A percentile compares a stretch with the other conserved stretches of the same genome.
phyloP scores from a whole-genome alignment of 106 monocot species.

The Dioscorea alata region DNA sequence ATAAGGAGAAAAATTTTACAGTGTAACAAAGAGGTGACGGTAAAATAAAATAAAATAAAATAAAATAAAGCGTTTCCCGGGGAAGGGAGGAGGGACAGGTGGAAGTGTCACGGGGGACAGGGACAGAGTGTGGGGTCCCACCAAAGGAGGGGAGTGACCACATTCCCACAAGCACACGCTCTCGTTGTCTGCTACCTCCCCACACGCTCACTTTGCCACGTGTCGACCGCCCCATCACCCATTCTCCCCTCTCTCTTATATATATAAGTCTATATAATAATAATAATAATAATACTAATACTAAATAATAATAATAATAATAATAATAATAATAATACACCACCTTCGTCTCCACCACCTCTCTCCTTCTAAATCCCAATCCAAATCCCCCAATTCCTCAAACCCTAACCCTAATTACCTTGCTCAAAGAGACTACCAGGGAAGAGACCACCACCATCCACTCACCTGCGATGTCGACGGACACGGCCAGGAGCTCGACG shows the following conservation, averaged over 20 bases:
- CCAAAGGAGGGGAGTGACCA: neutral
- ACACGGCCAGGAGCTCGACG: slow-evolving; percentile 59
- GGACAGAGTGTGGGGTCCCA: neutral
- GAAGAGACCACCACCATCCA: too few species aligned
- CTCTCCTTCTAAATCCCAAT: slow-evolving; percentile 4
- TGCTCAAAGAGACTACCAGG: too few species aligned
- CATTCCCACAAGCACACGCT: slow-evolving; percentile 16
- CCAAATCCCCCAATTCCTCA: neutral
- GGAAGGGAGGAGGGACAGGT: slow-evolving; percentile 6
- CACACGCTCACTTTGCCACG: slow-evolving; percentile 1
- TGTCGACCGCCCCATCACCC: slow-evolving; percentile 3
- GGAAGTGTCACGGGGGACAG: slow-evolving; percentile 1
- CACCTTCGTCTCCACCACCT: neutral
- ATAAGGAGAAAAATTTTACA: too few species aligned
- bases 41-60: neutral
- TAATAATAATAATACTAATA: too few species aligned
- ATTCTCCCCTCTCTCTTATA: neutral
- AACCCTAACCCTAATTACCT: neutral
- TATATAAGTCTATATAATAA: too few species aligned
- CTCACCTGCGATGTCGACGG: slow-evolving; percentile 32
- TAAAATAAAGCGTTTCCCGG: neutral
- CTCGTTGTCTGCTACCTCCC: neutral
- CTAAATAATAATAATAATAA: too few species aligned
- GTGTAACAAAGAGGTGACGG: too few species aligned
- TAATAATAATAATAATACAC: too few species aligned